Evolutionary conservation across 2,329 filamentous ascomycete species (phyloP).

Genomic region (Alternaria viburni): DNA sequence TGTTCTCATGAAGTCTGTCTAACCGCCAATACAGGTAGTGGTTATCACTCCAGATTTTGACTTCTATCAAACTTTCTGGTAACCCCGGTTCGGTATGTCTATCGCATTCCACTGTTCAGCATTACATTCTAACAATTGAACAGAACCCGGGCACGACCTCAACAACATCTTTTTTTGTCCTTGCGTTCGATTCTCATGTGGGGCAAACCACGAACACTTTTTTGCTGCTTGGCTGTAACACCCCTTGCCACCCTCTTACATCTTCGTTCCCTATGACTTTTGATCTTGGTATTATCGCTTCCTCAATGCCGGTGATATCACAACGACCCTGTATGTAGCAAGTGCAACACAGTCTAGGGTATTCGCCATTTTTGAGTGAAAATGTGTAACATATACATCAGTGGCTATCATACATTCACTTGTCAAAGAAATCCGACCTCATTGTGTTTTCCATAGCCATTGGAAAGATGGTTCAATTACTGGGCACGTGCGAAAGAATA

Average conservation of each 20-base stretch:
- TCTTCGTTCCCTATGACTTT: neutral
- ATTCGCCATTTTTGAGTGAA: neutral
- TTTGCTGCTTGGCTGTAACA: neutral
- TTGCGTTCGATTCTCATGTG: neutral
- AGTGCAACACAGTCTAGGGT: neutral
- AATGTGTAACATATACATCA: neutral
- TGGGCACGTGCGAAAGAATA: neutral
- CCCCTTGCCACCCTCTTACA: neutral
- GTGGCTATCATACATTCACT: neutral
- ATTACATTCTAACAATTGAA: neutral
- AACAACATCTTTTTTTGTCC: neutral
- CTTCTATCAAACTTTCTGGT: conserved; percentile 8
- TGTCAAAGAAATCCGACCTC: neutral
- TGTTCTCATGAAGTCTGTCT: neutral
- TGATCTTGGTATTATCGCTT: neutral
- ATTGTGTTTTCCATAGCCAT: neutral
- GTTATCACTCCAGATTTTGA: conserved; percentile 22
- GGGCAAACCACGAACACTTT: neutral
- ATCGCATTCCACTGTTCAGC: neutral
- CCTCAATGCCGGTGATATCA: neutral
- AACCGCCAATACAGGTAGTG: conserved; percentile 10
- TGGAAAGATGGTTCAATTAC: neutral
- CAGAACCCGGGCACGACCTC: conserved; percentile 10
- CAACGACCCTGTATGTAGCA: neutral
- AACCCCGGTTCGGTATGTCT: conserved; percentile 12